Evolutionary conservation across 2,329 filamentous ascomycete species (phyloP).

Genomic region (Macrophomina pseudophaseolina): DNA sequence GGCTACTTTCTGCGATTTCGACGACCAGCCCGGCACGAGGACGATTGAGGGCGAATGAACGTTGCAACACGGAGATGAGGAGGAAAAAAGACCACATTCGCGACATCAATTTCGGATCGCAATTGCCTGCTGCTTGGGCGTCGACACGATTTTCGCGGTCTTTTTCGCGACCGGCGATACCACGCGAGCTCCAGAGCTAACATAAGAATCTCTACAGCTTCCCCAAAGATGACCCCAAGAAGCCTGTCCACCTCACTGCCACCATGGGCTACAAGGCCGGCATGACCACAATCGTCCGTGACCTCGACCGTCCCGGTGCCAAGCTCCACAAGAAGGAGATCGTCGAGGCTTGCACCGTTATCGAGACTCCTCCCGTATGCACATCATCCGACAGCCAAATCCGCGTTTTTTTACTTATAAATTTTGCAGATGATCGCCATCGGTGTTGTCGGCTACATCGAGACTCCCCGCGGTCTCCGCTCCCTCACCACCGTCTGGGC

Average conservation of each 20-base stretch:
- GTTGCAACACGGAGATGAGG: not conserved
- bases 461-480: slow-evolving; percentile 98
- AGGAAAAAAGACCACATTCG: not conserved
- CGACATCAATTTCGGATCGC: not conserved
- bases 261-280: slow-evolving; percentile 99
- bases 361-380: slow-evolving; percentile 68
- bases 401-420: slow-evolving; percentile 34
- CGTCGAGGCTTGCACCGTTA: slow-evolving; percentile 49
- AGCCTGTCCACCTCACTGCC: slow-evolving; percentile 98
- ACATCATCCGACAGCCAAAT: slow-evolving; percentile 62
- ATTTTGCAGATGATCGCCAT: slow-evolving; percentile 92
- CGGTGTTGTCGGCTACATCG: slow-evolving; percentile 99
- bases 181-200: slow-evolving; percentile 4
- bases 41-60: not conserved
- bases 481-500: slow-evolving; percentile 99
- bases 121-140: not conserved
- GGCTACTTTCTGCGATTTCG: slow-evolving; percentile 23
- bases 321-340: slow-evolving; percentile 89
- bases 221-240: slow-evolving; percentile 99
- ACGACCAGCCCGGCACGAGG: slow-evolving; percentile 11
- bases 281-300: slow-evolving; percentile 99
- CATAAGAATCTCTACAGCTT: slow-evolving; percentile 65
- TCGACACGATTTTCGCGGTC: not conserved
- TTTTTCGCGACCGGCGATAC: not conserved
- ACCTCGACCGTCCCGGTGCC: slow-evolving; percentile 97